Evolutionary conservation across 1,139 yeast species (phyloP).

Genomic region (Zygoascus hellenicus): DNA sequence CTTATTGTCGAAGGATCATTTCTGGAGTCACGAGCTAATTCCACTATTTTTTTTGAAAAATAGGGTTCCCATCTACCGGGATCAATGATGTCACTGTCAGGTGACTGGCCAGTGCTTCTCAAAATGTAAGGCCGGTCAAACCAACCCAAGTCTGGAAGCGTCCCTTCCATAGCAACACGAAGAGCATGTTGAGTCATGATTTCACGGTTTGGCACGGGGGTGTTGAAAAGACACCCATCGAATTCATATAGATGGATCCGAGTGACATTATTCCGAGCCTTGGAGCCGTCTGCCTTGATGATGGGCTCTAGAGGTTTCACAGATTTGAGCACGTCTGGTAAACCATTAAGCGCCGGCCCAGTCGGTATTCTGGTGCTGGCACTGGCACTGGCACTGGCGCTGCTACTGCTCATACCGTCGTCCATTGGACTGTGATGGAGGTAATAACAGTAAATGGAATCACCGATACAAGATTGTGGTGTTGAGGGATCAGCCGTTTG

Average conservation of each 20-base stretch:
- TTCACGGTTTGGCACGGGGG: conserved; percentile 41
- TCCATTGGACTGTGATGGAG: no score
- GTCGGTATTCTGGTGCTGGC: no score
- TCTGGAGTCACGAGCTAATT: conserved; percentile 32
- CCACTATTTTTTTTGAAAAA: conserved; percentile 41
- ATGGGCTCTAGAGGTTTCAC: no score
- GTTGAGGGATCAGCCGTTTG: no score
- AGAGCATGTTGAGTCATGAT: conserved; percentile 33
- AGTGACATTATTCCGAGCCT: neutral
- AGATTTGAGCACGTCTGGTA: no score
- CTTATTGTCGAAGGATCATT: conserved; percentile 34
- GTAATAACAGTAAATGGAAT: no score
- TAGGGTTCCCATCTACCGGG: conserved; percentile 31
- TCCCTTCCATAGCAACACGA: conserved; percentile 26
- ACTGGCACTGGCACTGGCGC: no score
- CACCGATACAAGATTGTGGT: no score
- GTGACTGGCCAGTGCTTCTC: conserved; percentile 35
- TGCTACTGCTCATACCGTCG: no score
- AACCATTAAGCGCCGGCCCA: no score
- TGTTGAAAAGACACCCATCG: conserved; percentile 42
- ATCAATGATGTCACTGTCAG: conserved; percentile 25
- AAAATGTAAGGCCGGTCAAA: conserved; percentile 38
- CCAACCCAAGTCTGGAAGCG: conserved; percentile 42
- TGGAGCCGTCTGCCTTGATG: neutral
- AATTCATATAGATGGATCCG: conserved; percentile 42